Base-by-base conservation (phyloP, 805 yeast species). In the Teunomyces gatunensis region DNA sequence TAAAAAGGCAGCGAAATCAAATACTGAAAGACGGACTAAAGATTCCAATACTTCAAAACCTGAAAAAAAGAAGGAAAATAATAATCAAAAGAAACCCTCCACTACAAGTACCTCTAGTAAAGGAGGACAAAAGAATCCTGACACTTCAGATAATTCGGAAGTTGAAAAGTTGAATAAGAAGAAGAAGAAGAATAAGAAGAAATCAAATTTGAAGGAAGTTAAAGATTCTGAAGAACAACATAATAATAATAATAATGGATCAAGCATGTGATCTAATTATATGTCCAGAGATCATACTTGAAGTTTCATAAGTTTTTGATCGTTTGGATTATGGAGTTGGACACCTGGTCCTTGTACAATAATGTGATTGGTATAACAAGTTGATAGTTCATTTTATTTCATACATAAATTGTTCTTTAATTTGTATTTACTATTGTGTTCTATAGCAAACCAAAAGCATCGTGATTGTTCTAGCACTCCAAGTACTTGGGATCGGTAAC, bases 71-170 rank as follows among this genome's bases (percentile, higher is more conserved):
- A 21, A 36, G 20, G 13, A 21, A 15, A 25, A 15, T 18, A 18
- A 37, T 33, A 39, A 23, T 23, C 15, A 32, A 13, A 13, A 13
- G 15, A 32, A 13, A 9, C 11, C 9, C 10, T 32, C 25, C 7
- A 21, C 25, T 21, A 5, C 25, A 21, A 13, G 6, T 13, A 13
- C 17, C 9, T 32, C 34, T 7, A 15, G 34, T 32, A 32, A 32
- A 15, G 9, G 4, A 39, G 37, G 18, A 13, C 42, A 43, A 45
- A 50, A 42, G 34, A 27, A 45, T 29, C 17, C 23, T 4, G 21
- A 18, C 6, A 34, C 20, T 34, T 9, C 25, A 34, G 39, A 11
- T 4, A 18, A 11, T 7, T 18, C 23, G 25, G 39, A 34, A 12
- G 17, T 13, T 17, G 39, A 34, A 42, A 43, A 20, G 34, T 9